Evolutionary conservation across 2,329 filamentous ascomycete genomes (phyloP).

Genomic region (Talaromyces amestolkiae): DNA sequence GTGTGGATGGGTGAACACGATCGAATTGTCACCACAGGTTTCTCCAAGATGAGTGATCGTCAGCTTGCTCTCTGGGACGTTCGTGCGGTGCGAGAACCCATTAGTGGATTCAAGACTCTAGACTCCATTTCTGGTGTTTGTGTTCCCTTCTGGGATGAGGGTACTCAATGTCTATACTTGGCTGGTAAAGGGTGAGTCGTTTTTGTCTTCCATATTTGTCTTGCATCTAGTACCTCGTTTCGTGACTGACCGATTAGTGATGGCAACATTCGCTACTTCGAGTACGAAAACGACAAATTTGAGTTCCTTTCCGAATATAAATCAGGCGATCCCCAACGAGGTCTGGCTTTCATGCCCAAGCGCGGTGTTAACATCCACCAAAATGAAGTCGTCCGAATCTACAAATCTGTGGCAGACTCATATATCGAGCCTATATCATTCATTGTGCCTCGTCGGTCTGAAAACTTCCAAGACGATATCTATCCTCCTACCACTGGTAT

Average conservation of each 20-base stretch:
- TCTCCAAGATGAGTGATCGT: constrained; percentile 97
- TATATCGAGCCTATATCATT: constrained; percentile 98
- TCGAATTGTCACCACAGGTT: constrained; percentile 91
- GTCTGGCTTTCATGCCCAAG: constrained; percentile 90
- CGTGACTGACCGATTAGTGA: constrained; percentile 57
- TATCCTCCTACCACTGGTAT: constrained; percentile 80
- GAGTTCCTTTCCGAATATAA: constrained; percentile 97
- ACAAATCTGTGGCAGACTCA: constrained; percentile 92
- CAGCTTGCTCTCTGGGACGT: constrained; percentile 96
- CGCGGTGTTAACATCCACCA: constrained; percentile 95
- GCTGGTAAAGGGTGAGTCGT: constrained; percentile 85
- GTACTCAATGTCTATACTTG: constrained; percentile 90
- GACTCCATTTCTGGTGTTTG: constrained; percentile 97
- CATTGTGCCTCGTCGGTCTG: constrained; percentile 87
- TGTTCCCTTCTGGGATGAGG: constrained; percentile 99
- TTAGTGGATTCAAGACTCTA: constrained; percentile 84
- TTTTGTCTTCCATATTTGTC: background rate
- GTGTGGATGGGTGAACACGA: constrained; percentile 98
- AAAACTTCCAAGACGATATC: constrained; percentile 96
- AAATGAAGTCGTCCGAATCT: constrained; percentile 92
- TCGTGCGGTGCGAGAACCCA: constrained; percentile 71
- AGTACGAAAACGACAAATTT: constrained; percentile 98
- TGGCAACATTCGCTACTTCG: constrained; percentile 98
- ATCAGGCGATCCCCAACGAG: constrained; percentile 90
- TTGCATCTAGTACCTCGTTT: background rate